Conservation (phyloP, 2,329 filamentous ascomycete genomes). For the Talaromyces sp. region DNA sequence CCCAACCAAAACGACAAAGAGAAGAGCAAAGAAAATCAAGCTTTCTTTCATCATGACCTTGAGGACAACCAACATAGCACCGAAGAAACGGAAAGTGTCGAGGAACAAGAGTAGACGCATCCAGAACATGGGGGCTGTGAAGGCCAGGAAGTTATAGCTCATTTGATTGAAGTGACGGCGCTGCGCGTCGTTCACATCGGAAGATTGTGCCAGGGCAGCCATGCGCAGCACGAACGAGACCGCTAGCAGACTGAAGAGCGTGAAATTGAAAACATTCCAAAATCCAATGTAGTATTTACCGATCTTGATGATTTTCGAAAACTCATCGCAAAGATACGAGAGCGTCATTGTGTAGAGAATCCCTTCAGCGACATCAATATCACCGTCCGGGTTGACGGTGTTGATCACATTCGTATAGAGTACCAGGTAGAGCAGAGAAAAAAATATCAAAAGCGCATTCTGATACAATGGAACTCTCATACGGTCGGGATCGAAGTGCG, state of each 20-base stretch:
- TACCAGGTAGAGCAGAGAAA: conserved; percentile 76
- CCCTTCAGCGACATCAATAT: conserved; percentile 78
- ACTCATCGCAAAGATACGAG: conserved; percentile 85
- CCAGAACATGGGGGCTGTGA: conserved; percentile 96
- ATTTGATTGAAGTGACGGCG: conserved; percentile 69
- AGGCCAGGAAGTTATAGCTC: conserved; percentile 91
- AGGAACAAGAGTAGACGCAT: conserved; percentile 86
- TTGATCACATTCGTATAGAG: conserved; percentile 92
- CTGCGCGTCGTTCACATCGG: conserved; percentile 45
- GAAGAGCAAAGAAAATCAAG: conserved; percentile 90
- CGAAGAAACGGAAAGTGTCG: conserved; percentile 92
- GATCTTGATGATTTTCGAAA: conserved; percentile 88
- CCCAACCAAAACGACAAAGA: conserved; percentile 70
- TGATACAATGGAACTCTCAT: conserved; percentile 93
- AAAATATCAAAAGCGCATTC: conserved; percentile 80
- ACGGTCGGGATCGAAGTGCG: conserved; percentile 87
- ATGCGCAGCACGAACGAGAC: conserved; percentile 77
- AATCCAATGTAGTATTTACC: conserved; percentile 88
- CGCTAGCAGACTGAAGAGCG: conserved; percentile 74
- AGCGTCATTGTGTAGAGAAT: conserved; percentile 87
- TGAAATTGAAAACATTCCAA: conserved; percentile 92
- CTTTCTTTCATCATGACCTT: conserved; percentile 95
- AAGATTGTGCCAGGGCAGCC: conserved; percentile 66
- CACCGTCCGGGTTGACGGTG: conserved; percentile 80
- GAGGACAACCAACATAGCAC: conserved; percentile 94